phyloP scores from a whole-genome alignment of 495 filamentous ascomycete genomes.

The Aspergillus sparsus region DNA sequence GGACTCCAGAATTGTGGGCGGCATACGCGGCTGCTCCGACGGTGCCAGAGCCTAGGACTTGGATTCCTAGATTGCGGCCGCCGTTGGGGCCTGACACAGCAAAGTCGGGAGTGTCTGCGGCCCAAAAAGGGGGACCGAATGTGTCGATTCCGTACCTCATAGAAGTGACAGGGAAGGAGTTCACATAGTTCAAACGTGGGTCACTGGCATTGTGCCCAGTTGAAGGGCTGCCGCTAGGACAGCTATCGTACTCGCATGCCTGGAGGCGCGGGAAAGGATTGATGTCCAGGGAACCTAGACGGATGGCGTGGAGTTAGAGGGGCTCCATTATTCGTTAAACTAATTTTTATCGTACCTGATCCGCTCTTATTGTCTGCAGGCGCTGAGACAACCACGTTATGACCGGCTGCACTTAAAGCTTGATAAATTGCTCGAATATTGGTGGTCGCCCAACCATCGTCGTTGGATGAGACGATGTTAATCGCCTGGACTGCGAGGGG shows the following conservation, averaged over 20 bases:
- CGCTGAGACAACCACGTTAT: constrained; percentile 60
- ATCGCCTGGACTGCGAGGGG: constrained; percentile 33
- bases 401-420: constrained; percentile 51
- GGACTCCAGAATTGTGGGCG: constrained; percentile 52
- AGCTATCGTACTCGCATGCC: constrained; percentile 59
- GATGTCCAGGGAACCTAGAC: constrained; percentile 52
- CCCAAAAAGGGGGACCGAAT: constrained; percentile 51
- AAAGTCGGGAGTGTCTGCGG: constrained; percentile 50
- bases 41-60: constrained; percentile 59
- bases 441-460: constrained; percentile 70
- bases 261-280: constrained; percentile 43
- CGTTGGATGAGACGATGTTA: constrained; percentile 65
- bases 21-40: constrained; percentile 61
- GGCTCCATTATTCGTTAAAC: too few relatives aligned
- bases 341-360: constrained; percentile 40
- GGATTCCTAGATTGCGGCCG: constrained; percentile 55
- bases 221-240: constrained; percentile 54
- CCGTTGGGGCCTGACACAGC: constrained; percentile 66
- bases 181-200: constrained; percentile 65
- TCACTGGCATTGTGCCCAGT: constrained; percentile 55
- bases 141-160: constrained; percentile 63
- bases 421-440: constrained; percentile 60
- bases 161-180: constrained; percentile 64
- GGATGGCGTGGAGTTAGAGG: neutral
- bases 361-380: constrained; percentile 67